These are phyloP conservation scores for Lasiosphaeris hirsuta DNA, from an alignment of 495 filamentous ascomycete species.

Conservation along the genomic window DNA sequence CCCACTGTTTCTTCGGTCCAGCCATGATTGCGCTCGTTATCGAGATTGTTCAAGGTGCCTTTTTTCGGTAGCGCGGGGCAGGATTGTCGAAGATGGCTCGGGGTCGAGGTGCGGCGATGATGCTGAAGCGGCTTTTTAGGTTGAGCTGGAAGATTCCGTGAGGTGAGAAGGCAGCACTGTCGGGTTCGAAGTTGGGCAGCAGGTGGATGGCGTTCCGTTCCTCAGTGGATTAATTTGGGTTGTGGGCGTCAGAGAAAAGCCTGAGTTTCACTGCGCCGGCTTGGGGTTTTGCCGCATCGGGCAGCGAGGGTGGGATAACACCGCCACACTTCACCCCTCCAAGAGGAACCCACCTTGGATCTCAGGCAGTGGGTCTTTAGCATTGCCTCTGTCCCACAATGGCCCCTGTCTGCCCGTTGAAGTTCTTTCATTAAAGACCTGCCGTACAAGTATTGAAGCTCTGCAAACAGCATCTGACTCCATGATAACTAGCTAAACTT, in stretches of 20 bases:
- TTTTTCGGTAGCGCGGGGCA: neutral
- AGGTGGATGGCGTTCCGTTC: slow-evolving; percentile 7
- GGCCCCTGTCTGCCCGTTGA: no score
- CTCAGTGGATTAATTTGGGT: slow-evolving; percentile 12
- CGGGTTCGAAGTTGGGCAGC: slow-evolving; percentile 13
- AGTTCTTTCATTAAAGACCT: no score
- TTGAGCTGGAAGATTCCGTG: neutral
- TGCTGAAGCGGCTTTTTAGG: neutral
- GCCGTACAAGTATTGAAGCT: no score
- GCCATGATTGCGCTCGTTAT: slow-evolving; percentile 24
- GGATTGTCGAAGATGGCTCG: neutral
- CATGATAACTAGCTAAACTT: neutral
- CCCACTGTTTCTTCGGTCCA: slow-evolving; percentile 32
- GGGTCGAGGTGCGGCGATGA: neutral
- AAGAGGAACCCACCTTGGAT: neutral
- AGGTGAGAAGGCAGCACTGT: neutral
- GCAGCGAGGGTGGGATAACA: neutral
- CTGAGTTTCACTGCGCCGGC: neutral
- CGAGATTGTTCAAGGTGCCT: neutral
- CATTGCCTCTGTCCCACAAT: no score
- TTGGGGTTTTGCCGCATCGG: slow-evolving; percentile 8
- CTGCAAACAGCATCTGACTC: neutral
- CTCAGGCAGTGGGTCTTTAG: neutral
- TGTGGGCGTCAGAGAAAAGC: slow-evolving; percentile 14
- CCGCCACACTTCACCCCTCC: slow-evolving; percentile 2